Evolutionary conservation across 176 grass and related monocot species (phyloP).

Genomic region (Elaeis guineensis): DNA sequence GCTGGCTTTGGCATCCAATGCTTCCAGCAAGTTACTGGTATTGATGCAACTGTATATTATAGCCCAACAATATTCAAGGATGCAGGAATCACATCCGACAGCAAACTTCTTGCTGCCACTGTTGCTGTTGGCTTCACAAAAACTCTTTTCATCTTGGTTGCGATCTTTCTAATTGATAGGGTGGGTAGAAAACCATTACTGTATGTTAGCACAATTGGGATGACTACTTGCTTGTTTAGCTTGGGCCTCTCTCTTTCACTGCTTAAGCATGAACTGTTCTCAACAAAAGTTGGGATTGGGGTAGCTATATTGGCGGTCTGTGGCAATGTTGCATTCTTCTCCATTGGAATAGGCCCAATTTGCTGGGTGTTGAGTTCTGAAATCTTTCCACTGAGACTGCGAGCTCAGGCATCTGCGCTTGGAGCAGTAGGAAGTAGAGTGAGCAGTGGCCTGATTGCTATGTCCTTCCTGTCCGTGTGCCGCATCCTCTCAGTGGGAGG

Average conservation of each 20-base stretch:
- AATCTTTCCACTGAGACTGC: slow-evolving; percentile 56
- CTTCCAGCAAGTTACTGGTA: slow-evolving; percentile 70
- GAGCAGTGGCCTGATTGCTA: slow-evolving; percentile 61
- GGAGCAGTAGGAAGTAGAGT: slow-evolving; percentile 44
- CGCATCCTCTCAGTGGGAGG: slow-evolving; percentile 36
- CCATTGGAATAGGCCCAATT: slow-evolving; percentile 66
- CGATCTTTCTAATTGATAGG: slow-evolving; percentile 47
- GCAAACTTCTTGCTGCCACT: slow-evolving; percentile 50
- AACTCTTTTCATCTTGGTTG: slow-evolving; percentile 52
- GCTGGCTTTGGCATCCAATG: slow-evolving; percentile 48
- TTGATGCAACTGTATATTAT: slow-evolving; percentile 67
- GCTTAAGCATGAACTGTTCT: slow-evolving; percentile 18
- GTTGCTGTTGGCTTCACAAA: slow-evolving; percentile 59
- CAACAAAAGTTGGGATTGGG: slow-evolving; percentile 15
- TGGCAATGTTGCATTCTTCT: slow-evolving; percentile 70
- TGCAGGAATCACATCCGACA: slow-evolving; percentile 42
- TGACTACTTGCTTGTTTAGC: slow-evolving; percentile 45
- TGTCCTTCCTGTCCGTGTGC: slow-evolving; percentile 69
- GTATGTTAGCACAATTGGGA: slow-evolving; percentile 56
- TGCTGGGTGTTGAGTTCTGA: slow-evolving; percentile 67
- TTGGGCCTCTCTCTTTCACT: slow-evolving; percentile 35
- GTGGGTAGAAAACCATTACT: slow-evolving; percentile 61
- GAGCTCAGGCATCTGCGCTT: slow-evolving; percentile 55
- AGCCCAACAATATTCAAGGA: slow-evolving; percentile 63
- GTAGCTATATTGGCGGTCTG: slow-evolving; percentile 56